These are phyloP conservation scores for Phytophthora nicotianae DNA, from an alignment of 352 stramenopile genomes.

Conservation along the genomic window DNA sequence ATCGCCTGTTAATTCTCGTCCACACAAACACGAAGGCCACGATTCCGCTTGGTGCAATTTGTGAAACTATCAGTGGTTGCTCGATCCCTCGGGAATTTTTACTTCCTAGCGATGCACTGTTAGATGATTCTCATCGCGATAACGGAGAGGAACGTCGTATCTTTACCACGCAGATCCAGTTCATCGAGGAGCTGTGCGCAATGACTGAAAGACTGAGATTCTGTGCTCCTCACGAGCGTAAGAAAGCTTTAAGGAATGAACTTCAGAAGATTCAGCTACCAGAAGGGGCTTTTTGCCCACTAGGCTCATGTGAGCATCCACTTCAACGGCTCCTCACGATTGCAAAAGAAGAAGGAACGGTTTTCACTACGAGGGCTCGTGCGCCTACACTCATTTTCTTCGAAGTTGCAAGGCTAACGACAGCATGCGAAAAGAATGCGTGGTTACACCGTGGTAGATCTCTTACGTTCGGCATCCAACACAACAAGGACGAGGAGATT, in stretches of 20 bases:
- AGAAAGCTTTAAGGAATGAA: slow-evolving; percentile 60
- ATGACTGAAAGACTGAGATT: slow-evolving; percentile 80
- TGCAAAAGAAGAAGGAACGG: slow-evolving; percentile 68
- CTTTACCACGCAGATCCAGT: slow-evolving; percentile 73
- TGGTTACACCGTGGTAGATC: slow-evolving; percentile 62
- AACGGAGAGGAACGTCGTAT: slow-evolving; percentile 44
- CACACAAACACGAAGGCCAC: slow-evolving; percentile 37
- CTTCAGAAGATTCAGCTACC: slow-evolving; percentile 63
- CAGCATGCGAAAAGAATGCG: slow-evolving; percentile 42
- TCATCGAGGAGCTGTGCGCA: slow-evolving; percentile 74
- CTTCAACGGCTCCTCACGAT: slow-evolving; percentile 72
- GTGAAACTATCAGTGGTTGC: slow-evolving; percentile 52
- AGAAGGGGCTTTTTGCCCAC: slow-evolving; percentile 66
- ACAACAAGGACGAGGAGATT: slow-evolving; percentile 28
- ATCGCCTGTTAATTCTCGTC: slow-evolving; percentile 59
- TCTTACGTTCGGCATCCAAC: slow-evolving; percentile 44
- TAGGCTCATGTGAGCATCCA: slow-evolving; percentile 69
- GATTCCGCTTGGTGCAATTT: slow-evolving; percentile 59
- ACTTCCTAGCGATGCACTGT: slow-evolving; percentile 36
- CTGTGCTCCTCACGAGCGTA: slow-evolving; percentile 57
- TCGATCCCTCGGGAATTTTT: slow-evolving; percentile 58
- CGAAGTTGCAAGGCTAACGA: slow-evolving; percentile 68
- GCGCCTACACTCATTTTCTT: slow-evolving; percentile 86
- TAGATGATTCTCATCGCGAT: slow-evolving; percentile 39
- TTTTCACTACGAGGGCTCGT: slow-evolving; percentile 88